Percentiles rank a stretch among this genome's conserved stretches.
These are phyloP conservation scores for Lipomyces sp. DNA, from an alignment of 805 yeast genomes.

Conservation along the genomic window DNA sequence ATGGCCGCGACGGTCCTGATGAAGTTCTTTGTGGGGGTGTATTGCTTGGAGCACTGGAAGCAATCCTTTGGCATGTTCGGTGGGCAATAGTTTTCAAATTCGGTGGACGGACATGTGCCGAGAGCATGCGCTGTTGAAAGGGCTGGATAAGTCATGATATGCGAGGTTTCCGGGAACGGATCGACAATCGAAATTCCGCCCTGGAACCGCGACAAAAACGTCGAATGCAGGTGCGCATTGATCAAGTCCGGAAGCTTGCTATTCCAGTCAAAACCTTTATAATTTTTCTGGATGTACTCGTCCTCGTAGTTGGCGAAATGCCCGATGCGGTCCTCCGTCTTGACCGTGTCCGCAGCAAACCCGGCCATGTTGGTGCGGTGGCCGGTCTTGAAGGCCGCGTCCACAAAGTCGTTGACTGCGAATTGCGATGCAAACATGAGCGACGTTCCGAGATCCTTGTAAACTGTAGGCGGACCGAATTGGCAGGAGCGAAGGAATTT, in stretches of 20 bases:
- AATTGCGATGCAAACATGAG: constrained; percentile 21
- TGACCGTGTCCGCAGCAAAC: constrained; percentile 6
- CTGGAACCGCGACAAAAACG: constrained; percentile 29
- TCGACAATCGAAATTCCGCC: constrained; percentile 29
- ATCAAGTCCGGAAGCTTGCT: constrained; percentile 31
- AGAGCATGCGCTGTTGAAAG: constrained; percentile 27
- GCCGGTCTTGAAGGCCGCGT: constrained; percentile 6
- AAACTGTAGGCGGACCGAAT: constrained; percentile 22
- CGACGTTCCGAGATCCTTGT: constrained; percentile 28
- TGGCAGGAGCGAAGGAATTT: constrained; percentile 26
- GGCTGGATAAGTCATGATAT: constrained; percentile 25
- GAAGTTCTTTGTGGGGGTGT: neutral
- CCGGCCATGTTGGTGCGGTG: constrained; percentile 12
- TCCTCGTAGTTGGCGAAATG: constrained; percentile 31
- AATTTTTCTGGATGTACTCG: constrained; percentile 21
- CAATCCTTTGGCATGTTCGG: constrained; percentile 24
- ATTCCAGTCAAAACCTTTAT: constrained; percentile 12
- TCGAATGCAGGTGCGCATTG: constrained; percentile 33
- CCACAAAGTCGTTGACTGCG: constrained; percentile 10
- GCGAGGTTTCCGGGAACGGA: constrained; percentile 24
- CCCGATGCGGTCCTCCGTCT: constrained; percentile 12
- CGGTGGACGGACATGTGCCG: constrained; percentile 30
- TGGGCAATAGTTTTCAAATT: constrained; percentile 29
- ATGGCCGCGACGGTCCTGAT: constrained; percentile 5
- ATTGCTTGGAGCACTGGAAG: constrained; percentile 12